These are phyloP conservation scores for Bacidia gigantensis DNA, from an alignment of 495 filamentous ascomycete species.

Conservation along the genomic window DNA sequence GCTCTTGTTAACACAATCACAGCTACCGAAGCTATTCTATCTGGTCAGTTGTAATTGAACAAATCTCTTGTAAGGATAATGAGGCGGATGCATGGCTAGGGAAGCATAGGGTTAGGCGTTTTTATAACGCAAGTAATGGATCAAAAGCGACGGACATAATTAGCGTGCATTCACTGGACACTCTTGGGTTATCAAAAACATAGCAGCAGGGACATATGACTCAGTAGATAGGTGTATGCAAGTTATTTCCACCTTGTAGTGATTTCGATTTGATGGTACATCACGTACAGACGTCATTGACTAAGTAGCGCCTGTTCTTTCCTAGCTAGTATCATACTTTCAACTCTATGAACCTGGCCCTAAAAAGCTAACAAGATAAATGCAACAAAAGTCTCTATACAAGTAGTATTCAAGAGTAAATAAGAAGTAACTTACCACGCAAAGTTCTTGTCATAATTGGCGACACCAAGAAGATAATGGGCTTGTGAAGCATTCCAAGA, in stretches of 20 bases:
- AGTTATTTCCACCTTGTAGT: neutral
- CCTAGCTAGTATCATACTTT: too few species aligned
- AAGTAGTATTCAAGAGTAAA: too few species aligned
- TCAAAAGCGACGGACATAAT: neutral
- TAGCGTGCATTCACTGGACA: neutral
- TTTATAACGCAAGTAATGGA: neutral
- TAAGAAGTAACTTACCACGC: too few species aligned
- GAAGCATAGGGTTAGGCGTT: neutral
- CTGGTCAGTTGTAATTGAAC: slow-evolving; percentile 44
- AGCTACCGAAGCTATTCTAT: slow-evolving; percentile 64
- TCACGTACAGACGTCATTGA: too few species aligned
- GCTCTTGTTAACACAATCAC: slow-evolving; percentile 25
- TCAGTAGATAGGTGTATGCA: neutral
- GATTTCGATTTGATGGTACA: neutral
- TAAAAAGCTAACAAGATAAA: too few species aligned
- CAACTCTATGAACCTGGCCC: too few species aligned
- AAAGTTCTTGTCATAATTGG: too few species aligned
- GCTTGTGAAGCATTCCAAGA: too few species aligned
- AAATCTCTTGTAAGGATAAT: neutral
- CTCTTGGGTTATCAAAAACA: neutral
- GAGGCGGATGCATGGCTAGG: neutral
- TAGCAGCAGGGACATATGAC: neutral
- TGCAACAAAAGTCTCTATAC: too few species aligned
- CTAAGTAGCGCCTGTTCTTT: too few species aligned
- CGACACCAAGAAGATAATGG: too few species aligned